A percentile compares a stretch with the other conserved stretches of the same genome.
Conservation (phyloP, 129 eudicot genomes). For the Dittrichia graveolens region DNA sequence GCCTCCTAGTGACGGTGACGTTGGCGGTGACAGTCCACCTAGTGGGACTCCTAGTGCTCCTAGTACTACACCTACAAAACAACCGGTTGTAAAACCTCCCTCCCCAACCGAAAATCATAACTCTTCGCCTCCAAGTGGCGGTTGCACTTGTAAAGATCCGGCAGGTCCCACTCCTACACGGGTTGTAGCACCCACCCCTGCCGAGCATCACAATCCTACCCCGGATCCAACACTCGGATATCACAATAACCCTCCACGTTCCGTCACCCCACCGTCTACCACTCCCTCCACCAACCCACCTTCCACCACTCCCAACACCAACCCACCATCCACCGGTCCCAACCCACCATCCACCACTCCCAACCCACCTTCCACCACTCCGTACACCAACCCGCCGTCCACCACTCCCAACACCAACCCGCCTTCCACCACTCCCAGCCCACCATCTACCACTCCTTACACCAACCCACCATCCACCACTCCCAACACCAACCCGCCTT, state of each 20-base stretch:
- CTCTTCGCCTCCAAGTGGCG: slow-evolving; percentile 29
- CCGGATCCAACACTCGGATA: slow-evolving; percentile 15
- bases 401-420: not conserved
- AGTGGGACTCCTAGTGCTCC: slow-evolving; percentile 22
- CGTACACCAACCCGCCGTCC: slow-evolving; percentile 31
- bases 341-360: not conserved
- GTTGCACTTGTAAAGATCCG: slow-evolving; percentile 28
- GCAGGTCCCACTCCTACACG: slow-evolving; percentile 9
- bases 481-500: slow-evolving; percentile 11
- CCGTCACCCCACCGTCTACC: slow-evolving; percentile 31
- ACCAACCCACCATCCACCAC: slow-evolving; percentile 30
- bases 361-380: not conserved
- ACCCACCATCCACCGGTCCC: slow-evolving; percentile 10
- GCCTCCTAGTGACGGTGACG: slow-evolving; percentile 30
- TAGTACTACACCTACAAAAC: slow-evolving; percentile 3
- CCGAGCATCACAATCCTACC: not conserved
- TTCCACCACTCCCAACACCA: slow-evolving; percentile 29
- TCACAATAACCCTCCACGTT: slow-evolving; percentile 8
- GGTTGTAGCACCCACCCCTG: slow-evolving; percentile 19
- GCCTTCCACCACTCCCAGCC: not conserved
- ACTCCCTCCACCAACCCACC: slow-evolving; percentile 20
- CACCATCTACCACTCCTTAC: slow-evolving; percentile 15
- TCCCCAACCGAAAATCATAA: slow-evolving; percentile 10
- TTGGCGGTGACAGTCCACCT: slow-evolving; percentile 25
- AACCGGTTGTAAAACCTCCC: slow-evolving; percentile 21